Percentiles rank a stretch among this genome's conserved stretches.
These are phyloP conservation scores for Phytopythium boreale DNA, from an alignment of 352 stramenopile species.

Conservation along the genomic window DNA sequence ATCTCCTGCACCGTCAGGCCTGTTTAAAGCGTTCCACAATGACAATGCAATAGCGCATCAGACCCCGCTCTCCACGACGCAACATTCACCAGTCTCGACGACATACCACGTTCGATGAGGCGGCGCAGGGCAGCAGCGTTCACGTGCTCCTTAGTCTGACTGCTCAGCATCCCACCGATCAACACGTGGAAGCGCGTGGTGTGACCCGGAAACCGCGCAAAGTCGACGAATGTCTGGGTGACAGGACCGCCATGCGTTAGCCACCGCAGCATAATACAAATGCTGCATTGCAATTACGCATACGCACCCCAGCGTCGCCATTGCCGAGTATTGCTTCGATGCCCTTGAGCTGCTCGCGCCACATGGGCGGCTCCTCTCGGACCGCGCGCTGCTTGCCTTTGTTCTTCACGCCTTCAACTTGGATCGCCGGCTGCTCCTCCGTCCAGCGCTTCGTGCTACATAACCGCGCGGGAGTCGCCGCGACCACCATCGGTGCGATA, in stretches of 20 bases:
- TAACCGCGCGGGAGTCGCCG: not conserved
- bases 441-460: not conserved
- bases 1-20: constrained; percentile 89
- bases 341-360: constrained; percentile 51
- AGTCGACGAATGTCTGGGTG: constrained; percentile 35
- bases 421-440: not conserved
- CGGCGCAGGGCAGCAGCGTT: constrained; percentile 70
- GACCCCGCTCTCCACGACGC: not conserved
- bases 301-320: constrained; percentile 63
- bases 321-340: constrained; percentile 64
- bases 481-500: constrained; percentile 8
- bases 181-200: constrained; percentile 90
- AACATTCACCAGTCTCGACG: not conserved
- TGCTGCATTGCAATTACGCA: not conserved
- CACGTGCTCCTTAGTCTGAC: constrained; percentile 96
- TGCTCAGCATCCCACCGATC: constrained; percentile 94
- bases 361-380: constrained; percentile 33
- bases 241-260: not conserved
- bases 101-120: constrained; percentile 47
- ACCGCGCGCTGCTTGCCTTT: constrained; percentile 23
- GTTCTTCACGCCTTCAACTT: not conserved
- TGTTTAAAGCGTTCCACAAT: too few species aligned
- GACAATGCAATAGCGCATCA: not conserved
- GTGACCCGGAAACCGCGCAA: constrained; percentile 29
- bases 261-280: not conserved